Evolutionary conservation across 2,329 filamentous ascomycete genomes (phyloP).

Genomic region (Aphanoascus verrucosus): DNA sequence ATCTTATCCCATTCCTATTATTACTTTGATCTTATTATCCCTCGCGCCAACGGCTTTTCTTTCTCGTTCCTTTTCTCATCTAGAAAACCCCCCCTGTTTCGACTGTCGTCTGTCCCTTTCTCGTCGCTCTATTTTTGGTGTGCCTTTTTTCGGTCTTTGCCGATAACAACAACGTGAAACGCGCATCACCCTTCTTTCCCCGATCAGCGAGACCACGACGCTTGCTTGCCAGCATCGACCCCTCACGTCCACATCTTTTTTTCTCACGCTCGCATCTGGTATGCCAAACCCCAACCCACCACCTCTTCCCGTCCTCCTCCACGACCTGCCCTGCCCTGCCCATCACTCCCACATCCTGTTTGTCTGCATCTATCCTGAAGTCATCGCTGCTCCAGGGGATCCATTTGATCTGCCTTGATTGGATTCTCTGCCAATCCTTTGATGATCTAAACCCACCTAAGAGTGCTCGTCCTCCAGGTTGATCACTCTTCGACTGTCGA

Average conservation of each 20-base stretch:
- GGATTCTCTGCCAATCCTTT: constrained; percentile 4
- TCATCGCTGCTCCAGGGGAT: neutral
- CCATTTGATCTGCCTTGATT: neutral
- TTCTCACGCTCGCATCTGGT: neutral
- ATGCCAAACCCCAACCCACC: neutral
- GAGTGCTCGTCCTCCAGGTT: neutral
- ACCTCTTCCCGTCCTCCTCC: neutral
- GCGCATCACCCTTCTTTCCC: too few relatives aligned
- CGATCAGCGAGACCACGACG: too few relatives aligned
- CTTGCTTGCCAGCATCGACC: neutral
- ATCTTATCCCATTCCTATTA: neutral
- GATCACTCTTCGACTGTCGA: neutral
- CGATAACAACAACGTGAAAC: too few relatives aligned
- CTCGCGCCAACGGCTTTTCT: neutral
- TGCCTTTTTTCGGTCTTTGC: too few relatives aligned
- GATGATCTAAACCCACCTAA: constrained; percentile 6
- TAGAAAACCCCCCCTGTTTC: too few relatives aligned
- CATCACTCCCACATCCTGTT: neutral
- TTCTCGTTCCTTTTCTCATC: neutral
- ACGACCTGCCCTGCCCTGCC: neutral
- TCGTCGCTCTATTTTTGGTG: too few relatives aligned
- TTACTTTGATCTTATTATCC: neutral
- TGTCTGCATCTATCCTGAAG: neutral
- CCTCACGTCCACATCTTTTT: neutral
- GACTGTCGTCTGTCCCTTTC: too few relatives aligned